Conservation (phyloP, 345 rosid species). For the Camelina neglecta region DNA sequence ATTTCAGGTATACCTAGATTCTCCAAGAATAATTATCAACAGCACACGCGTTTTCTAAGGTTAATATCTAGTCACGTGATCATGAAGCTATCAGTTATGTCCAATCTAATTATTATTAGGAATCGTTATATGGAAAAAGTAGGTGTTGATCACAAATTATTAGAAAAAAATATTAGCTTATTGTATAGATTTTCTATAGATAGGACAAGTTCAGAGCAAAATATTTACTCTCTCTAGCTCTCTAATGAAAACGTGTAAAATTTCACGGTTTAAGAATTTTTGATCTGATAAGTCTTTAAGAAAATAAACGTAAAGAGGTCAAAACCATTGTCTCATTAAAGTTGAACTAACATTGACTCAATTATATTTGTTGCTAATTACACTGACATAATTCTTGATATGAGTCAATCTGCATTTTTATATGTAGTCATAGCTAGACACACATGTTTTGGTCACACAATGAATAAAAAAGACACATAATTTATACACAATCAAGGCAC, state of each 20-base stretch:
- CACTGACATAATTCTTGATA: not conserved
- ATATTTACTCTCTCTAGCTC: not conserved
- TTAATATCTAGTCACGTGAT: slow-evolving; percentile 27
- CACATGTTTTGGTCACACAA: slow-evolving; percentile 3
- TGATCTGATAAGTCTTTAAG: not conserved
- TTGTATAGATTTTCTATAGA: not conserved
- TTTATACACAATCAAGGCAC: slow-evolving; percentile 3
- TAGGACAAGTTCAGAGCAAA: not conserved
- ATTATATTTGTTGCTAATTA: not conserved
- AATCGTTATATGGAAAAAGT: not conserved
- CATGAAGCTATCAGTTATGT: slow-evolving; percentile 11
- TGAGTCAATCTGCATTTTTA: not conserved
- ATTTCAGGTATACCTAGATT: slow-evolving; percentile 29
- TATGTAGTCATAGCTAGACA: not conserved
- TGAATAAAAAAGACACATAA: not conserved
- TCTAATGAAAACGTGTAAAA: slow-evolving; percentile 3
- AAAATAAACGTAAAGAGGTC: not conserved
- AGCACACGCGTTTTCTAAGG: slow-evolving; percentile 29
- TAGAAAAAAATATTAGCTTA: not conserved
- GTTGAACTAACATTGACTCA: slow-evolving; percentile 17
- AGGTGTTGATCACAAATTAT: not conserved
- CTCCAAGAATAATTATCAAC: slow-evolving; percentile 30
- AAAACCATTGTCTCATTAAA: not conserved
- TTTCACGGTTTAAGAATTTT: not conserved
- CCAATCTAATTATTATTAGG: slow-evolving; percentile 5